A percentile compares a stretch with the other conserved stretches of the same genome.
These are phyloP conservation scores for Gymnopus androsaceus DNA, from an alignment of 1,284 basidiomycete genomes.

Conservation along the genomic window DNA sequence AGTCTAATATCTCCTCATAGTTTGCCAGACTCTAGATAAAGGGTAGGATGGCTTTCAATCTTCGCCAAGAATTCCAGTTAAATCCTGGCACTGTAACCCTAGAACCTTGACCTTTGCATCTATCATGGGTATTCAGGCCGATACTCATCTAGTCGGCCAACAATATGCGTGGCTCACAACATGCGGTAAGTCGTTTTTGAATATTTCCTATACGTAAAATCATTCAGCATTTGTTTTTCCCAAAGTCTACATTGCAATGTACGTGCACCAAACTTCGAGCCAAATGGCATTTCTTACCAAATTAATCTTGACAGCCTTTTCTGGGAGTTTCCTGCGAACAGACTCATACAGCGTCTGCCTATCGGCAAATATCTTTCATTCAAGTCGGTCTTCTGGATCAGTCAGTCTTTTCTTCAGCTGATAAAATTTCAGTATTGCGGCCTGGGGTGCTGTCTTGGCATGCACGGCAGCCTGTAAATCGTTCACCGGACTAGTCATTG, in stretches of 20 bases:
- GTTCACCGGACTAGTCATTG: conserved; percentile 46
- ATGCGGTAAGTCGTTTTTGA: conserved; percentile 36
- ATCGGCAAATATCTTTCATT: conserved; percentile 50
- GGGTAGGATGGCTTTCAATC: conserved; percentile 30
- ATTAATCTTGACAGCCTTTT: conserved; percentile 30
- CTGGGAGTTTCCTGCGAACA: conserved; percentile 54
- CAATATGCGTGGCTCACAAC: conserved; percentile 55
- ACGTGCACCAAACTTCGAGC: conserved; percentile 8
- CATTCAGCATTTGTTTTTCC: background rate
- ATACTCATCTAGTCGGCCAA: conserved; percentile 48
- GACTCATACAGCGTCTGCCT: conserved; percentile 48
- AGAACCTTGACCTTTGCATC: conserved; percentile 56
- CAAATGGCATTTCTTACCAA: background rate
- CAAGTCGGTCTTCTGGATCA: conserved; percentile 33
- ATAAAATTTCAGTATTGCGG: conserved; percentile 35
- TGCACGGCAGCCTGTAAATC: conserved; percentile 50
- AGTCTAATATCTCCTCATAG: conserved; percentile 20
- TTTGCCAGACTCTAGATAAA: conserved; percentile 54
- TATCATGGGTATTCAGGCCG: conserved; percentile 55
- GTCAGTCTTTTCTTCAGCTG: background rate
- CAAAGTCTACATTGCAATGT: conserved; percentile 47
- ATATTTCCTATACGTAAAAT: background rate
- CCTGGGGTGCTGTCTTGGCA: conserved; percentile 51
- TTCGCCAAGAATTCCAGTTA: background rate
- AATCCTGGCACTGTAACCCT: background rate